phyloP scores from a whole-genome alignment of 2,329 filamentous ascomycete genomes.

The Emericellopsis atlantica region DNA sequence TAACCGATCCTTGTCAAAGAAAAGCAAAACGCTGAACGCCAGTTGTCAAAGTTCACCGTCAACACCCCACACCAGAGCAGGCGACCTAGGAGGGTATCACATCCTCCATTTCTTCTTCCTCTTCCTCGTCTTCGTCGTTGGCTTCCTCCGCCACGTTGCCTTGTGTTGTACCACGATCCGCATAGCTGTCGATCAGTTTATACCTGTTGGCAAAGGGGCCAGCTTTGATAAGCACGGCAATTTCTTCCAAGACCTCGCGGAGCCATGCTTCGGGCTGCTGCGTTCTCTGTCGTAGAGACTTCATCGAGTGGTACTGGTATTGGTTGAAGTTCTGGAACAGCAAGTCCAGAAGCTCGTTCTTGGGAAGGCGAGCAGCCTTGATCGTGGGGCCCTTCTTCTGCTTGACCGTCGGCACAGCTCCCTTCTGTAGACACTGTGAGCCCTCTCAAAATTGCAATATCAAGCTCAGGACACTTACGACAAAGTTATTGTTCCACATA shows the following conservation, averaged over 20 bases:
- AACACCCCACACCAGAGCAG: too few species aligned
- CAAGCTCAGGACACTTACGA: slow-evolving; percentile 32
- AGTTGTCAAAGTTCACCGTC: too few species aligned
- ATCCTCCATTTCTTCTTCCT: slow-evolving; percentile 67
- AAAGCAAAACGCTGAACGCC: too few species aligned
- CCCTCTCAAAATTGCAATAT: slow-evolving; percentile 1
- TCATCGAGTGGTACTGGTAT: slow-evolving; percentile 92
- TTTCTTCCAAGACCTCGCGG: slow-evolving; percentile 68
- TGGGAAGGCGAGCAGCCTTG: slow-evolving; percentile 82
- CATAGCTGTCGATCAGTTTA: slow-evolving; percentile 54
- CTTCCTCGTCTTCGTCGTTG: slow-evolving; percentile 52
- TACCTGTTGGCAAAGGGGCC: slow-evolving; percentile 80
- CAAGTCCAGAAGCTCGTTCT: slow-evolving; percentile 75
- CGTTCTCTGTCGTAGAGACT: slow-evolving; percentile 62
- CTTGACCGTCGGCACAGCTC: slow-evolving; percentile 32
- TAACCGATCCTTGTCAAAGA: too few species aligned
- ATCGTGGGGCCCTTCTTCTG: slow-evolving; percentile 54
- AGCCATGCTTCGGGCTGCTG: slow-evolving; percentile 90
- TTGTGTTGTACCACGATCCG: slow-evolving; percentile 25
- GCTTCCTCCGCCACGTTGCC: slow-evolving; percentile 40
- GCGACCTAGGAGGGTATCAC: slow-evolving; percentile 27
- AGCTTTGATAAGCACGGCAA: slow-evolving; percentile 71
- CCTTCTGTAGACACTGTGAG: slow-evolving; percentile 30
- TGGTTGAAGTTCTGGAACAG: slow-evolving; percentile 75
- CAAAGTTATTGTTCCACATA: slow-evolving; percentile 31